Base-by-base conservation (phyloP, 2,329 filamentous ascomycete species). In the Epichloe hybrida region DNA sequence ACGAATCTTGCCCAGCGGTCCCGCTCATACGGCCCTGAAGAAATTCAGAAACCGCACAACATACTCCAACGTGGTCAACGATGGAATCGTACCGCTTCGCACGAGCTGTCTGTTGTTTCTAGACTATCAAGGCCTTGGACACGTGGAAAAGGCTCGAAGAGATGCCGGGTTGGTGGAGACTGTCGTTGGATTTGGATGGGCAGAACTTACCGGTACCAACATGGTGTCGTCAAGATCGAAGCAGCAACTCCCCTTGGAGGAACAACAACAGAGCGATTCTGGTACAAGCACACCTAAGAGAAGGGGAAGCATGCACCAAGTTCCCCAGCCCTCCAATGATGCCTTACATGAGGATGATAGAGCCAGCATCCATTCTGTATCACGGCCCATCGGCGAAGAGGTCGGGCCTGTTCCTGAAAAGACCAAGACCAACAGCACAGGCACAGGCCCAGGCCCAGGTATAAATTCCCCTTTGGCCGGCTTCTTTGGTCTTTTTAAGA, bases 1-100 rank as follows among this genome's bases (percentile, higher is more conserved):
- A 20, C 79, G 91, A 20, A 94, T 97, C 55, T 69, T 97, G 23
- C 91, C 93, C 0, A 95, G 88, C 7, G 91, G 91, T 0, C 90
- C 91, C 15, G 93, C 91, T 6, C 90, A 96, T 65, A 79, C 81
- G 50, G 91, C 90, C 1, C 69, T 97, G 40, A 83, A 85, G 62
- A 88, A 87, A 68, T 97, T 97, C 65, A 76, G 88, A 21, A 95
- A 94, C 64, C 77, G 91, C 15, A 97, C 93, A 0, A 75, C 96
- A 1, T 97, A 97, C 65, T 95, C 90, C 2, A 97, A 97, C 61
- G 90, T 97, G 12, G 91, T 97, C 58, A 97, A 97, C 62, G 91
- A 97, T 67, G 91, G 90, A 3, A 96, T 98, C 58, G 93, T 98
- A 4, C 93, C 93, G 3, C 71, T 98, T 36, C 81, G 93, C 21